phyloP scores from a whole-genome alignment of 129 eudicot genomes.

The Logfia minima region DNA sequence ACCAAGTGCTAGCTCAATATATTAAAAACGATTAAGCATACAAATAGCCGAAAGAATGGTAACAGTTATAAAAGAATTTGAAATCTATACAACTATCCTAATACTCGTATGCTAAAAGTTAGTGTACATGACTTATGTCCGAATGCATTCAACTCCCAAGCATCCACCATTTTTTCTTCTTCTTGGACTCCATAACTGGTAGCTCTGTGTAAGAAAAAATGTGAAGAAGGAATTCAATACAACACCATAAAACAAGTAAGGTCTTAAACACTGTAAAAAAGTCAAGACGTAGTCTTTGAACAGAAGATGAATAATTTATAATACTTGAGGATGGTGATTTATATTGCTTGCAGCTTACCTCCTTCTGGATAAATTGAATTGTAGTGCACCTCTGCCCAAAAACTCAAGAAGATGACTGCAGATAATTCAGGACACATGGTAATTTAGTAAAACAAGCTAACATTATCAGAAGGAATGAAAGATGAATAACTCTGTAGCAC shows the following conservation, averaged over 20 bases:
- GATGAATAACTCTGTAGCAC: conserved; percentile 2
- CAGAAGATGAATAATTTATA: neutral
- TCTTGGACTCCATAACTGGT: conserved; percentile 29
- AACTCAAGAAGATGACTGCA: conserved; percentile 78
- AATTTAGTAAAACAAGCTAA: conserved; percentile 16
- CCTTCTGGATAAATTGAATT: conserved; percentile 73
- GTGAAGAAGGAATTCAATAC: neutral
- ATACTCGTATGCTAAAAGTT: conserved; percentile 4
- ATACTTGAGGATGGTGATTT: neutral
- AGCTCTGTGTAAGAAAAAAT: conserved; percentile 32
- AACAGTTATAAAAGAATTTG: neutral
- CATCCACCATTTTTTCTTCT: conserved; percentile 50
- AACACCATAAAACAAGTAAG: neutral
- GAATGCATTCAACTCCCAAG: conserved; percentile 30
- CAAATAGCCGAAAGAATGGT: conserved; percentile 17
- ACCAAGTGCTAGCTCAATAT: neutral
- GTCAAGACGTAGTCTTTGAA: neutral
- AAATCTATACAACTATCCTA: conserved; percentile 26
- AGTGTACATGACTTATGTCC: conserved; percentile 14
- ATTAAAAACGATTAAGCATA: neutral
- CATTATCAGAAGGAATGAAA: neutral
- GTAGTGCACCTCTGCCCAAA: conserved; percentile 91
- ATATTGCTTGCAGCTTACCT: conserved; percentile 38
- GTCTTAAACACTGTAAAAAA: neutral
- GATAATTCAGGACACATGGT: neutral